Evolutionary conservation across 225 moss, liverwort and hornwort species (phyloP).

Genomic region (Lunularia cruciata): DNA sequence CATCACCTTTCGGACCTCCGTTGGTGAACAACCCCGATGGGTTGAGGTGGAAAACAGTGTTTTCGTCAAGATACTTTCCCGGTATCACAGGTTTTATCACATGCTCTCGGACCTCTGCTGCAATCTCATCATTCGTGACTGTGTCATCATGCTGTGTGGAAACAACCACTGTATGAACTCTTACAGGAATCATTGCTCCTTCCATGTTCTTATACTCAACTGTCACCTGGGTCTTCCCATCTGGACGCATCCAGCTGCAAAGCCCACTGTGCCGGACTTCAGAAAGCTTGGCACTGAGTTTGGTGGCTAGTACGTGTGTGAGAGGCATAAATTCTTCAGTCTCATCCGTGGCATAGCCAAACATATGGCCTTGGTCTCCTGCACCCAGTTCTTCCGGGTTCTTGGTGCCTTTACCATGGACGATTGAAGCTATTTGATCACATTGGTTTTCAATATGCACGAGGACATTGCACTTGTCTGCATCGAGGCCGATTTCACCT

Average conservation of each 20-base stretch:
- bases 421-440: constrained; percentile 52
- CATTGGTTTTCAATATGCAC: constrained; percentile 53
- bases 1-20: constrained; percentile 71
- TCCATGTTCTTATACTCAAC: constrained; percentile 61
- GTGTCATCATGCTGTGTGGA: constrained; percentile 76
- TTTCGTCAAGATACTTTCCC: constrained; percentile 57
- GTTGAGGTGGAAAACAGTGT: constrained; percentile 70
- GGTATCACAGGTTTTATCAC: constrained; percentile 68
- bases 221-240: constrained; percentile 63
- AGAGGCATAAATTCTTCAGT: constrained; percentile 69
- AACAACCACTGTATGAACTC: constrained; percentile 62
- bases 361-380: constrained; percentile 72
- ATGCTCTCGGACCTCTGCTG: constrained; percentile 53
- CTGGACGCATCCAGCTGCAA: constrained; percentile 68
- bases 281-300: constrained; percentile 51
- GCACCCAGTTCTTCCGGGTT: constrained; percentile 63
- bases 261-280: constrained; percentile 56
- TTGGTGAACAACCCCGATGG: constrained; percentile 63
- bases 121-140: constrained; percentile 65
- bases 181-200: constrained; percentile 63
- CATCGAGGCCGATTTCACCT: constrained; percentile 55
- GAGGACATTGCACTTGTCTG: constrained; percentile 57
- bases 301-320: constrained; percentile 58
- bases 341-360: constrained; percentile 71
- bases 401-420: constrained; percentile 59